Conservation (phyloP, 352 stramenopile species). For the Pythium periplocum region DNA sequence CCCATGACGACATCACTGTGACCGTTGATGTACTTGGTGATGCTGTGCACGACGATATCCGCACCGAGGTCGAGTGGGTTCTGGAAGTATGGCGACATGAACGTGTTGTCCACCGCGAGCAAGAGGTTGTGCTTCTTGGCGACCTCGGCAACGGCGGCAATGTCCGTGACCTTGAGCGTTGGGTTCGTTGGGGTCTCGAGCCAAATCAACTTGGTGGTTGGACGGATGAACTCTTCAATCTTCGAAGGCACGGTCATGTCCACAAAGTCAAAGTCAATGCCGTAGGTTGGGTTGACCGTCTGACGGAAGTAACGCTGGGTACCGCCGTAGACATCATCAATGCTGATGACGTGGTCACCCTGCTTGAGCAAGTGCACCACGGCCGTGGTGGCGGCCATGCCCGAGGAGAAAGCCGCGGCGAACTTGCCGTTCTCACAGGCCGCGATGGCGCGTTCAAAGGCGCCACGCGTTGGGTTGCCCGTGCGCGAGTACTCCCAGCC, state of each 20-base stretch:
- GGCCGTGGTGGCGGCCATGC: slow-evolving; percentile 87
- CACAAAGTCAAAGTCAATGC: slow-evolving; percentile 92
- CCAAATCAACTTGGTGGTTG: slow-evolving; percentile 93
- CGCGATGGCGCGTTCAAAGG: slow-evolving; percentile 91
- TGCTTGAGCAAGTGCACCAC: slow-evolving; percentile 85
- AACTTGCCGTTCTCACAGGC: slow-evolving; percentile 90
- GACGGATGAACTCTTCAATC: slow-evolving; percentile 76
- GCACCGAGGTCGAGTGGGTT: slow-evolving; percentile 89
- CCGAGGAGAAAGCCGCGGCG: slow-evolving; percentile 85
- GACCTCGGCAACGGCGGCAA: slow-evolving; percentile 87
- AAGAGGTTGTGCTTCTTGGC: slow-evolving; percentile 87
- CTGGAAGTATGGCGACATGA: slow-evolving; percentile 92
- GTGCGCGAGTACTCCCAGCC: slow-evolving; percentile 94
- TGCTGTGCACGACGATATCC: slow-evolving; percentile 91
- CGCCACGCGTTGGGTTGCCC: slow-evolving; percentile 94
- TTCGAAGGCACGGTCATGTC: slow-evolving; percentile 86
- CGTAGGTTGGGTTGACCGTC: slow-evolving; percentile 87
- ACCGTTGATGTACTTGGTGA: slow-evolving; percentile 97
- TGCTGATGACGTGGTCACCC: slow-evolving; percentile 94
- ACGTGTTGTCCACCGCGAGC: slow-evolving; percentile 93
- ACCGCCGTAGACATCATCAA: slow-evolving; percentile 94
- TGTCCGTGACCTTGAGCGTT: slow-evolving; percentile 93
- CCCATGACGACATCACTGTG: slow-evolving; percentile 93
- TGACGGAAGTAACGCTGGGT: slow-evolving; percentile 93
- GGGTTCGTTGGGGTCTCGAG: slow-evolving; percentile 93